Conservation (phyloP, 768 basidiomycete species). For the Mycena olivaceomarginata region DNA sequence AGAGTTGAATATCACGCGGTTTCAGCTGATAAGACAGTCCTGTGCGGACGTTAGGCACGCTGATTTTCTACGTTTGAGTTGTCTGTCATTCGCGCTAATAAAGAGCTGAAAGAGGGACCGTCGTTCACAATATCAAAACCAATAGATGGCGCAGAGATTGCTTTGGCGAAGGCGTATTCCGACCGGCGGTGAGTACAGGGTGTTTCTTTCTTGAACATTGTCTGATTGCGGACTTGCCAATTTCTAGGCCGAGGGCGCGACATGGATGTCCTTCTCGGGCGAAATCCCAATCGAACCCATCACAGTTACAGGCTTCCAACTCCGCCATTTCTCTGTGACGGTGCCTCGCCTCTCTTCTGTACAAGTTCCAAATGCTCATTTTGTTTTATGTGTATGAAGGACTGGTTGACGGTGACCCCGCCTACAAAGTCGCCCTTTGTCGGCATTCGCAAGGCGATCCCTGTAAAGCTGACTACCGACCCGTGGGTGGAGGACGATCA, state of each 20-base stretch:
- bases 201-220: not conserved
- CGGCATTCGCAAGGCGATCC: no score
- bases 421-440: slow-evolving; percentile 61
- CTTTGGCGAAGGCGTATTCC: no score
- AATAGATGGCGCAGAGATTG: no score
- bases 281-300: not conserved
- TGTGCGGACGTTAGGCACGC: not conserved
- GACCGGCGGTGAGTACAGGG: no score
- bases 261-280: not conserved
- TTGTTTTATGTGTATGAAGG: slow-evolving; percentile 60
- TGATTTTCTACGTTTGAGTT: not conserved
- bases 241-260: not conserved
- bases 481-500: no score
- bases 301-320: slow-evolving; percentile 43
- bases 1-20: no score
- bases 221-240: not conserved
- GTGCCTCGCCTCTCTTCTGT: slow-evolving; percentile 55
- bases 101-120: no score
- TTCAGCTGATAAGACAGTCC: not conserved
- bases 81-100: not conserved
- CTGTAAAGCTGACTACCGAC: no score
- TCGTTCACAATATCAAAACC: no score
- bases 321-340: slow-evolving; percentile 78
- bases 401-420: slow-evolving; percentile 77
- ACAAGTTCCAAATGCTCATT: slow-evolving; percentile 9